Evolutionary conservation across 177 flowering plant genomes (phyloP), one percentile per base, ranked within the genome.

Genomic region (Telopea speciosissima): DNA sequence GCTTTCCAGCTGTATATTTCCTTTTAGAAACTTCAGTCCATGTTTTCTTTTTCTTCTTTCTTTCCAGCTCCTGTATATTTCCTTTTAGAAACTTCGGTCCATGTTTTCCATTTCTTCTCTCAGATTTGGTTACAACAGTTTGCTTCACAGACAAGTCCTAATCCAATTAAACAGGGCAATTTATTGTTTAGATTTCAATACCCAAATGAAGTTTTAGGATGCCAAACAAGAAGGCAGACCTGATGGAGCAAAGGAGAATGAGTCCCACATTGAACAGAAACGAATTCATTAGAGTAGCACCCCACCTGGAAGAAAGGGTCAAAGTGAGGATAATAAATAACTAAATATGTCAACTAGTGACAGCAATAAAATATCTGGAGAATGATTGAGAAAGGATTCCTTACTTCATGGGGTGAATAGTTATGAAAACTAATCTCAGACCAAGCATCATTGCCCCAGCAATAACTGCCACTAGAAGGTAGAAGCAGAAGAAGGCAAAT

Each of bases 381-480:
- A 49, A 28, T 22, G 31, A 28, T 22, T 49, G 10, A 22, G 22
- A 45, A 1, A 24, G 10, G 22, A 13, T 61, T 24, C 63, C 64
- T 79, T 88, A 89, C 92, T 88, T 89, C 95, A 89, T 89, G 65
- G 95, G 95, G 76, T 89, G 95, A 74, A 90, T 88, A 19, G 95
- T 90, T 10, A 90, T 82, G 77, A 90, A 90, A 77, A 90, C 92
- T 74, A 90, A 79, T 84, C 86, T 83, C 72, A 90, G 75, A 8
- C 95, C 92, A 72, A 90, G 78, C 92, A 90, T 87, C 89, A 83
- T 87, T 49, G 88, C 92, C 28, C 95, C 95, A 72, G 95, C 89
- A 73, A 89, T 83, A 64, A 89, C 92, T 1, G 94, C 88, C 77
- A 89, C 80, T 62, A 89, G 81, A 75, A 88, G 90, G 79, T 88